A percentile compares a stretch with the other conserved stretches of the same genome.
These are phyloP conservation scores for Trichoderma virens DNA, from an alignment of 495 filamentous ascomycete species.

Conservation along the genomic window DNA sequence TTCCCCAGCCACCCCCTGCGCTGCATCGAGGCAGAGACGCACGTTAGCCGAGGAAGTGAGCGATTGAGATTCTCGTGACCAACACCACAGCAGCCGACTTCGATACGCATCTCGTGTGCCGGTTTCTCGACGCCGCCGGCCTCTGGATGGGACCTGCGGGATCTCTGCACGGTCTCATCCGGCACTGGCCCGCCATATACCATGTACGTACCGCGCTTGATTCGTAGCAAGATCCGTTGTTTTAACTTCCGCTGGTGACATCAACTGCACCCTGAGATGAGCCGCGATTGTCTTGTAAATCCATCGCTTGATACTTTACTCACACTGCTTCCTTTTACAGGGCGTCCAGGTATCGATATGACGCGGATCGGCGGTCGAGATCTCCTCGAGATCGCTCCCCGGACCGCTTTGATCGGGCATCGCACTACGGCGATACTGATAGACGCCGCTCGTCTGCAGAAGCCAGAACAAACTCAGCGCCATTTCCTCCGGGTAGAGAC, in stretches of 20 bases:
- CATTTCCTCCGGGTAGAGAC: slow-evolving; percentile 43
- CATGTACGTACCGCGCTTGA: slow-evolving; percentile 9
- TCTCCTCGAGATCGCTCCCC: slow-evolving; percentile 53
- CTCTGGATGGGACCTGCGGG: background rate
- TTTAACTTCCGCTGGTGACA: no score
- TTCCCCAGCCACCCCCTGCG: background rate
- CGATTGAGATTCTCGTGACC: background rate
- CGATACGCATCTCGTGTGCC: background rate
- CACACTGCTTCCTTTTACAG: slow-evolving; percentile 10
- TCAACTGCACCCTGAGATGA: no score
- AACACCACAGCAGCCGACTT: background rate
- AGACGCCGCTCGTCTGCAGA: slow-evolving; percentile 41
- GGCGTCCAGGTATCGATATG: slow-evolving; percentile 43
- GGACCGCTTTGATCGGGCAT: slow-evolving; percentile 38
- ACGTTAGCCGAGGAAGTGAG: background rate
- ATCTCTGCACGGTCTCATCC: background rate
- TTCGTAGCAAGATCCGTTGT: background rate
- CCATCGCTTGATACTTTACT: background rate
- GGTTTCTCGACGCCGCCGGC: background rate
- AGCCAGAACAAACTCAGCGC: slow-evolving; percentile 38
- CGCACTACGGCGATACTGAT: slow-evolving; percentile 41
- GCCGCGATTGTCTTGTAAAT: background rate
- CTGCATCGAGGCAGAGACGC: background rate
- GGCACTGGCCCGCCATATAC: background rate
- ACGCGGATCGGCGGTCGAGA: slow-evolving; percentile 42